A percentile compares a stretch with the other conserved stretches of the same genome.
Evolutionary conservation across 2,329 filamentous ascomycete genomes (phyloP).

Genomic region (Elsinoe arachidis): DNA sequence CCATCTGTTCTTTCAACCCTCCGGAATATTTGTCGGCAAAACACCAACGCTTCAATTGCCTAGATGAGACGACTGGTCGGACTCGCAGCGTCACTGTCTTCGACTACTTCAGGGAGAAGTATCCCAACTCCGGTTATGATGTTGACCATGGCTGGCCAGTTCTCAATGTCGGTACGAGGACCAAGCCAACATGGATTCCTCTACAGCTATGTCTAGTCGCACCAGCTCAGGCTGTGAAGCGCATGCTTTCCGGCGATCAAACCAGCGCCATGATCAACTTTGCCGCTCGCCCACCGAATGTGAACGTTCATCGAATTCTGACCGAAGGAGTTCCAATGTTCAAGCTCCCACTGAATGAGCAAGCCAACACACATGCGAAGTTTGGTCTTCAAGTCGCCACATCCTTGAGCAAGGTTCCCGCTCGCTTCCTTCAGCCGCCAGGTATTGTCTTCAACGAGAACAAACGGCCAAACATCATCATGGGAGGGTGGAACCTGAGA

Average conservation of each 20-base stretch:
- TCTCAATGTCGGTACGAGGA: slow-evolving; percentile 54
- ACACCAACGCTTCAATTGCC: slow-evolving; percentile 46
- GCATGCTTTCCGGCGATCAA: slow-evolving; percentile 52
- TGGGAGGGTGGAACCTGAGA: slow-evolving; percentile 26
- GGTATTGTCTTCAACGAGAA: slow-evolving; percentile 46
- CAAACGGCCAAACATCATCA: slow-evolving; percentile 16
- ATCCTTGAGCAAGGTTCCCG: slow-evolving; percentile 61
- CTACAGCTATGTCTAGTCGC: slow-evolving; percentile 57
- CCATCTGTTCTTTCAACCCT: slow-evolving; percentile 39
- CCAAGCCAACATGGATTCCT: slow-evolving; percentile 56
- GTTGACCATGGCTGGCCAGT: slow-evolving; percentile 40
- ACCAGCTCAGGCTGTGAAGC: slow-evolving; percentile 54
- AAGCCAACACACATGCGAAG: slow-evolving; percentile 18
- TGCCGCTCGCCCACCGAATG: slow-evolving; percentile 56
- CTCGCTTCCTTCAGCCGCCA: slow-evolving; percentile 57
- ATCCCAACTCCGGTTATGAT: slow-evolving; percentile 33
- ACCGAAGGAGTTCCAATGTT: slow-evolving; percentile 5
- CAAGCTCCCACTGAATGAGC: not conserved
- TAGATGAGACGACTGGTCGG: slow-evolving; percentile 20
- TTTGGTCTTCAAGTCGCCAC: slow-evolving; percentile 58
- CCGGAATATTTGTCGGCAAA: slow-evolving; percentile 21
- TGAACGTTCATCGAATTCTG: slow-evolving; percentile 59
- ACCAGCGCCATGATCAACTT: slow-evolving; percentile 63
- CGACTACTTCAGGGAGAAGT: slow-evolving; percentile 40
- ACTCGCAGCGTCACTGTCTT: slow-evolving; percentile 41